phyloP scores from a whole-genome alignment of 495 filamentous ascomycete species.

The Daldinia childiae region DNA sequence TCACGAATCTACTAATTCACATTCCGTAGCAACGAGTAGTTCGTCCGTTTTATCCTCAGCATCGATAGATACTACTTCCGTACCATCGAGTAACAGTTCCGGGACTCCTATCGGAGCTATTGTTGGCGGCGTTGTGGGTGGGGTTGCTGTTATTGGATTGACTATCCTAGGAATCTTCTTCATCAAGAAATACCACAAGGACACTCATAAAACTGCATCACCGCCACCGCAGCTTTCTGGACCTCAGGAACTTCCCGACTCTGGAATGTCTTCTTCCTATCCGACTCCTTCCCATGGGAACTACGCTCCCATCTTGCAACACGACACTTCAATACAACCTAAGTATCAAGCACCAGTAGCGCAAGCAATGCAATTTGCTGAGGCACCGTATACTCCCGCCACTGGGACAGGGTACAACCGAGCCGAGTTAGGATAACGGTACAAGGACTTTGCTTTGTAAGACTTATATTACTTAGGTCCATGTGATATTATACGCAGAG shows the following conservation, averaged over 20 bases:
- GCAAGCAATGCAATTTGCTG: slow-evolving; percentile 4
- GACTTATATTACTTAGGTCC: not conserved
- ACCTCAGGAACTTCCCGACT: slow-evolving; percentile 26
- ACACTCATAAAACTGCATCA: not conserved
- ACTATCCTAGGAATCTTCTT: slow-evolving; percentile 27
- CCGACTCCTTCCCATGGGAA: not conserved
- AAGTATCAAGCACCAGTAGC: slow-evolving; percentile 19
- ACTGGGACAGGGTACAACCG: slow-evolving; percentile 29
- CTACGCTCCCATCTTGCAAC: slow-evolving; percentile 9
- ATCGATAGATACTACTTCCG: not conserved
- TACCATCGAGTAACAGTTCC: slow-evolving; percentile 11
- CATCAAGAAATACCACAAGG: slow-evolving; percentile 21
- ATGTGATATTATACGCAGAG: not conserved
- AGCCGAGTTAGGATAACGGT: slow-evolving; percentile 18
- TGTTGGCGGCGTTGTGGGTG: slow-evolving; percentile 31
- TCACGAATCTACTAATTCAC: not conserved
- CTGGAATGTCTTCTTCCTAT: not conserved
- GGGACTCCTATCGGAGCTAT: slow-evolving; percentile 27
- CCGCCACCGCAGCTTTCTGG: slow-evolving; percentile 13
- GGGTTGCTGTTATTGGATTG: slow-evolving; percentile 26
- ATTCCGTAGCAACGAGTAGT: slow-evolving; percentile 5
- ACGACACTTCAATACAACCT: not conserved
- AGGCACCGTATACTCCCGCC: slow-evolving; percentile 28
- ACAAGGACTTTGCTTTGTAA: not conserved
- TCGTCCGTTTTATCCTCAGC: slow-evolving; percentile 7